Percentiles rank a stretch among this genome's conserved stretches.
Evolutionary conservation across 257 asterid species (phyloP).

Genomic region (Thymus mandschuricus): DNA sequence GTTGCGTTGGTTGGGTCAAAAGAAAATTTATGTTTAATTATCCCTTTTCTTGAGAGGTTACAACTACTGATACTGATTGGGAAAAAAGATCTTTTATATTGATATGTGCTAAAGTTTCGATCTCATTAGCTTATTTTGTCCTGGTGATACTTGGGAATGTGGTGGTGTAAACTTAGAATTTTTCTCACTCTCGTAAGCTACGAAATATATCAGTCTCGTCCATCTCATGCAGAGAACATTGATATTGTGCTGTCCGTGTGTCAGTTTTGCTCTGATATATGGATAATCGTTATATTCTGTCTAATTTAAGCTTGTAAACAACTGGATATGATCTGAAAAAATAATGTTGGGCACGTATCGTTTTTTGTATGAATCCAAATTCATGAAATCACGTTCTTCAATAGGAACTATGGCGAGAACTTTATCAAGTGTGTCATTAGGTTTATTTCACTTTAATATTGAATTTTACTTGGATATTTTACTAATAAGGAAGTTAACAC

Average conservation of each 20-base stretch:
- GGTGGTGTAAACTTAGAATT: background rate
- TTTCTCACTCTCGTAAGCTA: background rate
- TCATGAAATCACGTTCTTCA: background rate
- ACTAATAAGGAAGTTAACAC: background rate
- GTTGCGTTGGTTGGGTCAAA: background rate
- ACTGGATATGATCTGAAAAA: background rate
- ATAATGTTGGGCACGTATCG: background rate
- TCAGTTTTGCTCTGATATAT: background rate
- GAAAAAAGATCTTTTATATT: background rate
- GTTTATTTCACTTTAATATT: constrained; percentile 7
- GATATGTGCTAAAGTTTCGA: background rate
- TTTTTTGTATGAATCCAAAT: background rate
- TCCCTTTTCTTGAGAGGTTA: constrained; percentile 1
- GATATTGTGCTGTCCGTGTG: background rate
- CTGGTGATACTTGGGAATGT: background rate
- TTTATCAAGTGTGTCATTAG: background rate
- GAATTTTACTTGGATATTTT: constrained; percentile 18
- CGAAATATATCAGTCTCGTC: too few relatives aligned
- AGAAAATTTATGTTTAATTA: background rate
- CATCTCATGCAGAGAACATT: background rate
- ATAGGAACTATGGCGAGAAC: constrained; percentile 5
- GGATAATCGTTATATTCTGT: constrained; percentile 7
- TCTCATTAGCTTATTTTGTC: background rate
- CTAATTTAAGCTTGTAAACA: constrained; percentile 18
- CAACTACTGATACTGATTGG: background rate